Percentiles rank a stretch among this genome's conserved stretches.
phyloP scores from a whole-genome alignment of 306 rosid genomes.

The Cicer cuneatum region DNA sequence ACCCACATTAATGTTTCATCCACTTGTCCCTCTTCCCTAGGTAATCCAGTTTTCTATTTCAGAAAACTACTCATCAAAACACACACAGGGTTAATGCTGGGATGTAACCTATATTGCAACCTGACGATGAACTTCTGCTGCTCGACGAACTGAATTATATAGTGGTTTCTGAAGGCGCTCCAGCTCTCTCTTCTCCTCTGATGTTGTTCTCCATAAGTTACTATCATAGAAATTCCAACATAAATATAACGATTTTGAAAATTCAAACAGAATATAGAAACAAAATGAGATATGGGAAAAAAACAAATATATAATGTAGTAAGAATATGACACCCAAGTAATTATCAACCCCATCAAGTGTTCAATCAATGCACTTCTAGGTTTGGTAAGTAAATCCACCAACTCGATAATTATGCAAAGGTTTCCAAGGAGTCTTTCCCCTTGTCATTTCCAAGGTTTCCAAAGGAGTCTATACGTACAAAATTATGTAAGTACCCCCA shows the following conservation, averaged over 20 bases:
- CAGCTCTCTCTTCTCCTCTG: constrained; percentile 98
- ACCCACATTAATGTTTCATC: constrained; percentile 17
- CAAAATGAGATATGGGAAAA: not conserved
- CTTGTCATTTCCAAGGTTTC: no score
- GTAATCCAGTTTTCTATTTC: constrained; percentile 14
- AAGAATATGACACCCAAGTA: constrained; percentile 15
- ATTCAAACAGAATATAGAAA: constrained; percentile 20
- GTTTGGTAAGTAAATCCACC: constrained; percentile 28
- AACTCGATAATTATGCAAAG: constrained; percentile 14
- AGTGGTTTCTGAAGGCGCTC: constrained; percentile 94
- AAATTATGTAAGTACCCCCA: not conserved
- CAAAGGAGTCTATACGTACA: no score
- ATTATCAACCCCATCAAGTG: constrained; percentile 13
- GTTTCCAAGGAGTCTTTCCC: no score
- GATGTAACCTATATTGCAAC: constrained; percentile 54
- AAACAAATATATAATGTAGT: not conserved
- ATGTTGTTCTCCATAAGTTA: constrained; percentile 91
- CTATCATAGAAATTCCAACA: constrained; percentile 51
- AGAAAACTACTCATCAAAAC: constrained; percentile 36
- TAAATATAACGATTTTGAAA: constrained; percentile 9
- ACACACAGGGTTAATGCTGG: constrained; percentile 34
- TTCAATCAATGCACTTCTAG: constrained; percentile 6
- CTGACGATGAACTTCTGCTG: constrained; percentile 99
- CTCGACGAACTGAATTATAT: constrained; percentile 93
- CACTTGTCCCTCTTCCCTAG: constrained; percentile 31